Evolutionary conservation across 352 stramenopile species (phyloP).

Genomic region (Globisporangium perplexum): DNA sequence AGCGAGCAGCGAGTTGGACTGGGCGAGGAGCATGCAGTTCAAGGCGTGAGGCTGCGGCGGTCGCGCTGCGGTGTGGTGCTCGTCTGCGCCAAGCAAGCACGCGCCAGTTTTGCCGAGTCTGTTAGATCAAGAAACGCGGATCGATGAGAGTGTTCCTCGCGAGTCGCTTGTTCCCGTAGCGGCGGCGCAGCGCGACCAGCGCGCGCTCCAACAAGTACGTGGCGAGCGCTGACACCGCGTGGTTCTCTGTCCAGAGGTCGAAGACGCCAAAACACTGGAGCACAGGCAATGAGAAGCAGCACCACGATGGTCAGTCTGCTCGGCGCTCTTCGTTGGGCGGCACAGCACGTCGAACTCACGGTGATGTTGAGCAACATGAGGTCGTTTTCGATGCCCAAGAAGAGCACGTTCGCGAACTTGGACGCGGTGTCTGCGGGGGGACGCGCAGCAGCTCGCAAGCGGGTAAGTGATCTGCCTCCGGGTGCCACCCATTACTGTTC

Average conservation of each 20-base stretch:
- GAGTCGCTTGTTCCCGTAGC: constrained; percentile 43
- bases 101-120: constrained; percentile 5
- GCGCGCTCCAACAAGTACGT: constrained; percentile 55
- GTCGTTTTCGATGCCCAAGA: constrained; percentile 81
- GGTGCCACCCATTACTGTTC: too few relatives aligned
- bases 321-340: background rate
- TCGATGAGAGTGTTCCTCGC: constrained; percentile 56
- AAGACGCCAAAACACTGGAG: constrained; percentile 60
- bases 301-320: background rate
- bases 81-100: too few relatives aligned
- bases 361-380: constrained; percentile 88
- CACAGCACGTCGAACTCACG: constrained; percentile 20
- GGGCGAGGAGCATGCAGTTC: constrained; percentile 65
- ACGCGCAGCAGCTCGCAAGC: background rate
- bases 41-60: constrained; percentile 19
- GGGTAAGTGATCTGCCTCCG: too few relatives aligned
- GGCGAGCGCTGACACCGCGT: constrained; percentile 50
- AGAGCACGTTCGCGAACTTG: constrained; percentile 55
- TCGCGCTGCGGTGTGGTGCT: too few relatives aligned
- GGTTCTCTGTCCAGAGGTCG: constrained; percentile 60
- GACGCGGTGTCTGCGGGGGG: constrained; percentile 41
- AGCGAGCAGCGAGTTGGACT: constrained; percentile 83
- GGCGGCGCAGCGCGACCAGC: constrained; percentile 27
- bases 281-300: background rate
- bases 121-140: constrained; percentile 62